These are phyloP conservation scores for Plasmodium ovale DNA, from an alignment of 169 alveolate genomes.

Conservation along the genomic window DNA sequence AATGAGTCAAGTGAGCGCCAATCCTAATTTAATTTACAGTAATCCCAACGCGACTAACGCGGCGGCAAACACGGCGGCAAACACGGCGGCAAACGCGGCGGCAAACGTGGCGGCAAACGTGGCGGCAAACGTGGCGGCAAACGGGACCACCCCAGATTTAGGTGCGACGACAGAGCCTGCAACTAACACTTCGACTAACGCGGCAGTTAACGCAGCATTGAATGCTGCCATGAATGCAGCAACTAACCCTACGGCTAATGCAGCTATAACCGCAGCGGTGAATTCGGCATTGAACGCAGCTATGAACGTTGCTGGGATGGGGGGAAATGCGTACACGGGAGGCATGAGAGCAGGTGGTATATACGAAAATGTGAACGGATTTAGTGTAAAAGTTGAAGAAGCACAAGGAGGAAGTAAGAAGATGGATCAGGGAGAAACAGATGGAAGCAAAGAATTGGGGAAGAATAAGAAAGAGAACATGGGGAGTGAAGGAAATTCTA, in stretches of 20 bases:
- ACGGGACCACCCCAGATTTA: background rate
- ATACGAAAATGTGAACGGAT: constrained; percentile 6
- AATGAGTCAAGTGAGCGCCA: constrained; percentile 62
- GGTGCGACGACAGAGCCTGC: no score
- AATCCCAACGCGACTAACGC: no score
- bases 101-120: background rate
- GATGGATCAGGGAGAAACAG: background rate
- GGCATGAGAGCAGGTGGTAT: background rate
- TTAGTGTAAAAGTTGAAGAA: background rate
- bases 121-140: background rate
- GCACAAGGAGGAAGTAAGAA: background rate
- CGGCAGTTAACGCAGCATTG: no score
- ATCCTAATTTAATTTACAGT: constrained; percentile 51
- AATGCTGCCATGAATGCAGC: background rate
- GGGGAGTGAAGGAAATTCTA: background rate
- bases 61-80: constrained; percentile 48
- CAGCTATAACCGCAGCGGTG: background rate
- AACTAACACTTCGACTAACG: no score
- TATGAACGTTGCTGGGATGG: background rate
- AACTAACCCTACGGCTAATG: background rate
- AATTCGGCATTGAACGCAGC: background rate
- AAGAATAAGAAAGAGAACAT: background rate
- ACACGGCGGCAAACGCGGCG: constrained; percentile 28
- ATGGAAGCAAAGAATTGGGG: background rate
- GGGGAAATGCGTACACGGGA: background rate